Percentiles rank a stretch among this genome's conserved stretches.
These are phyloP conservation scores for Dothideomycetes sp. DNA, from an alignment of 2,329 filamentous ascomycete genomes.

Conservation along the genomic window DNA sequence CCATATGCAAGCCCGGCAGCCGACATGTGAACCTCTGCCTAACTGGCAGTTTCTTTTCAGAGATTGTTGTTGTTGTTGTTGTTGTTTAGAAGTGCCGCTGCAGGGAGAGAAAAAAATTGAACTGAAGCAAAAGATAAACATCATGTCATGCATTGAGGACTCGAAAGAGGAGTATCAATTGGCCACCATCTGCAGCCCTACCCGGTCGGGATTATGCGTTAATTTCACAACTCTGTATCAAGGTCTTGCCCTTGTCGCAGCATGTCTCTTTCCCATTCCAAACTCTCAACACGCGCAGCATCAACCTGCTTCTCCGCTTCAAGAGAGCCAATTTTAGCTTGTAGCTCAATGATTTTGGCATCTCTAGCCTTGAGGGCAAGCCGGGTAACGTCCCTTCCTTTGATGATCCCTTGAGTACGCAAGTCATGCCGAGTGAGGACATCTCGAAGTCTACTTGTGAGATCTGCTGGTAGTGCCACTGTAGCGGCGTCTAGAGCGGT, in stretches of 20 bases:
- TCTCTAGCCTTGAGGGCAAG: conserved; percentile 55
- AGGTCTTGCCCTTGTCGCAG: neutral
- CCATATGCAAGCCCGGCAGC: neutral
- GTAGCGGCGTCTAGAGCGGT: conserved; percentile 9
- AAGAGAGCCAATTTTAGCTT: conserved; percentile 52
- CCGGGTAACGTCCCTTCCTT: conserved; percentile 58
- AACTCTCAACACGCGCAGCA: conserved; percentile 1
- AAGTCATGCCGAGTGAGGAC: conserved; percentile 49
- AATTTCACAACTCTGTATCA: conserved; percentile 4
- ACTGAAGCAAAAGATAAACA: neutral
- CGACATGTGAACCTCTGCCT: too few species aligned
- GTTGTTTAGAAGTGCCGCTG: conserved; percentile 2
- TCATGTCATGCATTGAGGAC: neutral
- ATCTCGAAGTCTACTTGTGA: conserved; percentile 31
- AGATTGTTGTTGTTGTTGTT: neutral
- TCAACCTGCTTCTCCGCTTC: conserved; percentile 46
- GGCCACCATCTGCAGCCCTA: conserved; percentile 11
- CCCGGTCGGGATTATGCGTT: conserved; percentile 2
- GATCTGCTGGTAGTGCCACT: conserved; percentile 21
- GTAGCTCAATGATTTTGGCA: conserved; percentile 54
- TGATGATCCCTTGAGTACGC: conserved; percentile 50
- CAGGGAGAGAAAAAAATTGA: neutral
- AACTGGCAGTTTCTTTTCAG: neutral
- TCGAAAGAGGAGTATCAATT: neutral
- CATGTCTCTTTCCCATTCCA: conserved; percentile 7